Evolutionary conservation across 2,329 filamentous ascomycete genomes (phyloP).

Genomic region (Arthrobotrys sphaeroides): DNA sequence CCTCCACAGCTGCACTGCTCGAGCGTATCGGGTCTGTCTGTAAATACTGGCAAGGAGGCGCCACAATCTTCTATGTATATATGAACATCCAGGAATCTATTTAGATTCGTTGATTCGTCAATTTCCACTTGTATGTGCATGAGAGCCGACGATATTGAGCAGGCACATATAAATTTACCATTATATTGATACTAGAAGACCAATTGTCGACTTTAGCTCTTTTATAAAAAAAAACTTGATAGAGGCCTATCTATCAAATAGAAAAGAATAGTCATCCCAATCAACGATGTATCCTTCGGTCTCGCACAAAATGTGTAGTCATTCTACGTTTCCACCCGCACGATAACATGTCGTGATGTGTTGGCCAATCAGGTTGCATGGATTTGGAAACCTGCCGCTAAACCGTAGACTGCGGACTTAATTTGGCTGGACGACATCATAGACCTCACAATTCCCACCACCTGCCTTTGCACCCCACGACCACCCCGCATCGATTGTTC

Average conservation of each 20-base stretch:
- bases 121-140: background rate
- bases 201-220: background rate
- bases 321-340: no score
- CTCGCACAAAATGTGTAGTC: no score
- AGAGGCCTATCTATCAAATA: background rate
- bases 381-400: slow-evolving; percentile 50
- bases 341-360: slow-evolving; percentile 20
- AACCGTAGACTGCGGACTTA: slow-evolving; percentile 21
- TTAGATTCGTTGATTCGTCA: background rate
- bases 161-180: no score
- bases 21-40: background rate
- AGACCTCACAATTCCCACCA: slow-evolving; percentile 26
- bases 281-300: no score
- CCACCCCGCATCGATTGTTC: slow-evolving; percentile 26
- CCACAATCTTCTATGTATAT: background rate
- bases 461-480: slow-evolving; percentile 26
- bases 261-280: background rate
- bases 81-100: background rate
- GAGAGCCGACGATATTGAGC: no score
- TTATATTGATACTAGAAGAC: background rate
- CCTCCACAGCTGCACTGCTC: background rate
- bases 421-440: slow-evolving; percentile 49
- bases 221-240: background rate
- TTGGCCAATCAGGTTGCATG: slow-evolving; percentile 51
- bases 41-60: background rate